Percentiles rank a stretch among this genome's conserved stretches.
Conservation (phyloP, 2,329 filamentous ascomycete species). For the Diplocarpon mali region DNA sequence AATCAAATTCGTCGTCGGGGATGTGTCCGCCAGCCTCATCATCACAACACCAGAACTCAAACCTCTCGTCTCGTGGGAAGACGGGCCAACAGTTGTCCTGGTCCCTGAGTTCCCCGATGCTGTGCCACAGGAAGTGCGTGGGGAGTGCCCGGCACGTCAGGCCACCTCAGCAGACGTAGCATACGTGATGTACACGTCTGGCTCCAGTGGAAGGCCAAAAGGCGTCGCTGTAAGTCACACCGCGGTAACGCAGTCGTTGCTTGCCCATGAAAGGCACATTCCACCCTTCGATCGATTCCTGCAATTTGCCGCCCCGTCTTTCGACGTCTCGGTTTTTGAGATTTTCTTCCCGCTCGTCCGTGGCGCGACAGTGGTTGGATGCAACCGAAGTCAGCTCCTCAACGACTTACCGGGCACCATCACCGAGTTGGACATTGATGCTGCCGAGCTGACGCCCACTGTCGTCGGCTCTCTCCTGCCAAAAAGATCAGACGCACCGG, state of each 20-base stretch:
- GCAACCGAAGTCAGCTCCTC: slow-evolving; percentile 57
- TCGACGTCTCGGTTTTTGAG: slow-evolving; percentile 91
- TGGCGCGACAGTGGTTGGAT: slow-evolving; percentile 62
- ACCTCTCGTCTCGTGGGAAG: slow-evolving; percentile 29
- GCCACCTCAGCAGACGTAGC: slow-evolving; percentile 38
- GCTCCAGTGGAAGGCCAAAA: slow-evolving; percentile 81
- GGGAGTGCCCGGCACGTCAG: slow-evolving; percentile 7
- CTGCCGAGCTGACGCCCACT: slow-evolving; percentile 80
- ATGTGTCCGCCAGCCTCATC: slow-evolving; percentile 60
- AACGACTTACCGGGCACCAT: slow-evolving; percentile 63
- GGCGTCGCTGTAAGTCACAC: slow-evolving; percentile 73
- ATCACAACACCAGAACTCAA: slow-evolving; percentile 47
- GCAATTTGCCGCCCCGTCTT: slow-evolving; percentile 85
- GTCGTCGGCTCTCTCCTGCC: slow-evolving; percentile 69
- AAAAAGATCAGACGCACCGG: slow-evolving; percentile 54
- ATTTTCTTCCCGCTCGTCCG: slow-evolving; percentile 80
- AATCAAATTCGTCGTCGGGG: slow-evolving; percentile 67
- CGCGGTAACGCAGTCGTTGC: slow-evolving; percentile 69
- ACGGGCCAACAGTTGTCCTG: slow-evolving; percentile 29
- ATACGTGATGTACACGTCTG: slow-evolving; percentile 91
- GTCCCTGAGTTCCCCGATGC: slow-evolving; percentile 29
- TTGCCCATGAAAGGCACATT: slow-evolving; percentile 71
- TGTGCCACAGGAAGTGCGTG: background rate
- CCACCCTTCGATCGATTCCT: slow-evolving; percentile 70
- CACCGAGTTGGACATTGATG: slow-evolving; percentile 57